A percentile compares a stretch with the other conserved stretches of the same genome.
phyloP scores from a whole-genome alignment of 2,329 filamentous ascomycete species.

The Biscogniauxia mediterranea region DNA sequence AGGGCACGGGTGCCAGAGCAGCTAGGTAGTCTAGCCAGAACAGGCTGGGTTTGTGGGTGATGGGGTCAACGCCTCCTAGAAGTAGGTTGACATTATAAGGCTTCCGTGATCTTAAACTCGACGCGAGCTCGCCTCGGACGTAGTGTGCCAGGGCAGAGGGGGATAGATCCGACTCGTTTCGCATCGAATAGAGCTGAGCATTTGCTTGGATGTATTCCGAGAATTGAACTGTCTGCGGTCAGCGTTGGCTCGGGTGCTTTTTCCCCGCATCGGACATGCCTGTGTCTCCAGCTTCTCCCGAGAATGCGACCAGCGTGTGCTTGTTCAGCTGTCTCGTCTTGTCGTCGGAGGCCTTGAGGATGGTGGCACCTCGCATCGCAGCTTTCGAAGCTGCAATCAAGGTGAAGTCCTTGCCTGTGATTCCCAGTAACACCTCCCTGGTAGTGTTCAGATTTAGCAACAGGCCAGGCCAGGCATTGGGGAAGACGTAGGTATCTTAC shows the following conservation, averaged over 20 bases:
- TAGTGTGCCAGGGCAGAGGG: conserved; percentile 89
- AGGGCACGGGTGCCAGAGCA: conserved; percentile 81
- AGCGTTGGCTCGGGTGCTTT: conserved; percentile 1
- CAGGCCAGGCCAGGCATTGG: not conserved
- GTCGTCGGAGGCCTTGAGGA: conserved; percentile 93
- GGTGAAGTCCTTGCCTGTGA: conserved; percentile 99
- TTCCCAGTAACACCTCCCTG: conserved; percentile 97
- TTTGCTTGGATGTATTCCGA: conserved; percentile 99
- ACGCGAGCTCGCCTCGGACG: conserved; percentile 89
- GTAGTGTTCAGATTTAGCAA: conserved; percentile 15
- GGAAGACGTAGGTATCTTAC: conserved; percentile 7
- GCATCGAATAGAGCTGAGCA: conserved; percentile 96
- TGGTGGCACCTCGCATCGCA: conserved; percentile 93
- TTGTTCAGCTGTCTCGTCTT: conserved; percentile 93
- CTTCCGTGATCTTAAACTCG: conserved; percentile 84
- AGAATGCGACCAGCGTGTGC: conserved; percentile 92
- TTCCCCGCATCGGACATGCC: conserved; percentile 48
- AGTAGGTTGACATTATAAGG: conserved; percentile 97
- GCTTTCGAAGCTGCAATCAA: conserved; percentile 97
- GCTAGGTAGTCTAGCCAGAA: conserved; percentile 99
- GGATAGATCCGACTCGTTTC: conserved; percentile 89
- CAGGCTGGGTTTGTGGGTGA: conserved; percentile 84
- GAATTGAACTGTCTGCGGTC: conserved; percentile 75
- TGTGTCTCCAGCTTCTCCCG: conserved; percentile 94
- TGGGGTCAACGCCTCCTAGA: conserved; percentile 88